Percentiles rank a stretch among this genome's conserved stretches.
Evolutionary conservation across 768 basidiomycete genomes (phyloP).

Genomic region (Tulasnella sp.): DNA sequence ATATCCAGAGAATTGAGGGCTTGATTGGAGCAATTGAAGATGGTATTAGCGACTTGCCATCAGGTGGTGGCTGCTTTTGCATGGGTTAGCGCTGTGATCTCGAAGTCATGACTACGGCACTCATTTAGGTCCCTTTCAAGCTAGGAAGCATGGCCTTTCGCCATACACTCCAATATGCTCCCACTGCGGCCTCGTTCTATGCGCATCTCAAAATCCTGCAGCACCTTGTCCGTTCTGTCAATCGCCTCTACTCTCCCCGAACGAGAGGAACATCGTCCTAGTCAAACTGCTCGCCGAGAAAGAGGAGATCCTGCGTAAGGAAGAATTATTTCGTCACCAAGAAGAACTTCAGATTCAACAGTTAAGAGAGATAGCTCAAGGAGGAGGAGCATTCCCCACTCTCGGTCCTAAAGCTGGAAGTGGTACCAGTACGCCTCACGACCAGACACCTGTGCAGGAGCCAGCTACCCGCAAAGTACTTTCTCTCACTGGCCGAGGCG

Average conservation of each 20-base stretch:
- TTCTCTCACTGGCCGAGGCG: background rate
- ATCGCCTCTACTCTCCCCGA: slow-evolving; percentile 8
- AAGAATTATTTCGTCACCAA: slow-evolving; percentile 1
- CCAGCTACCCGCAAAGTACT: slow-evolving; percentile 1
- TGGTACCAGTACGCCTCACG: background rate
- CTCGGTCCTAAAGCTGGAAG: background rate
- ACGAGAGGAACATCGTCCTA: slow-evolving; percentile 1
- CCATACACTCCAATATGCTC: slow-evolving; percentile 25
- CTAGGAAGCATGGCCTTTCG: slow-evolving; percentile 25
- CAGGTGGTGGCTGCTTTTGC: slow-evolving; percentile 4
- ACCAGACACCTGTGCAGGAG: background rate
- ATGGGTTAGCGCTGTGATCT: background rate
- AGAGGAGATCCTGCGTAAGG: slow-evolving; percentile 2
- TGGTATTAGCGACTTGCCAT: background rate
- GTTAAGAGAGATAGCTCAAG: background rate
- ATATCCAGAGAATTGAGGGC: background rate
- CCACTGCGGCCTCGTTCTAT: slow-evolving; percentile 26
- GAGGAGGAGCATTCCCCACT: slow-evolving; percentile 12
- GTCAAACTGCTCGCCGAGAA: background rate
- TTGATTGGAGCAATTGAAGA: slow-evolving; percentile 3
- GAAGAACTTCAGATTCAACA: background rate
- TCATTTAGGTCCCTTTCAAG: slow-evolving; percentile 9
- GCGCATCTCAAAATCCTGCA: slow-evolving; percentile 24
- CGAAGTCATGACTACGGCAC: background rate
- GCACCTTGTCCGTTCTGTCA: slow-evolving; percentile 27